These are phyloP conservation scores for Fusarium sororula DNA, from an alignment of 2,329 filamentous ascomycete species.

Conservation along the genomic window DNA sequence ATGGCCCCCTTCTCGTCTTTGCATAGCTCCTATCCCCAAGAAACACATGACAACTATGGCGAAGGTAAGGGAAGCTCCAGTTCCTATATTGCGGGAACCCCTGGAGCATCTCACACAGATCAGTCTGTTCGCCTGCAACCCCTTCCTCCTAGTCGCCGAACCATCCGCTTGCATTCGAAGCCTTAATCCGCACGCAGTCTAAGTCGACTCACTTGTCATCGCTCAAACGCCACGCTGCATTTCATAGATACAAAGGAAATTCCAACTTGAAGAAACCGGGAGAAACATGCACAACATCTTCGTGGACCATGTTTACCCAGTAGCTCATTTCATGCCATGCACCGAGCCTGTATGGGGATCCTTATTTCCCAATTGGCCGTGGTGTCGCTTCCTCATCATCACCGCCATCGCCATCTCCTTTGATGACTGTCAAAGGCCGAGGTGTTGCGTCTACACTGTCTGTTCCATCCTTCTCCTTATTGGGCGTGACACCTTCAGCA, in stretches of 20 bases:
- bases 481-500: constrained; percentile 6
- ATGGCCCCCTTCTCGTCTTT: constrained; percentile 11
- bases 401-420: constrained; percentile 9
- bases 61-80: constrained; percentile 26
- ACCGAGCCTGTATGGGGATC: neutral
- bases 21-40: neutral
- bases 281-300: neutral
- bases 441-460: constrained; percentile 56
- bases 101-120: constrained; percentile 22
- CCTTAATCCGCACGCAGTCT: constrained; percentile 14
- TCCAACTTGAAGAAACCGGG: constrained; percentile 5
- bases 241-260: constrained; percentile 41
- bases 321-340: neutral
- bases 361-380: constrained; percentile 45
- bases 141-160: neutral
- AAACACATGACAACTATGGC: constrained; percentile 17
- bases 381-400: constrained; percentile 53
- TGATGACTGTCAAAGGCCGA: constrained; percentile 45
- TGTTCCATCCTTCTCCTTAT: constrained; percentile 15
- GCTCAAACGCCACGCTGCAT: constrained; percentile 44
- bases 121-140: constrained; percentile 34
- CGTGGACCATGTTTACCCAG: neutral
- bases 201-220: constrained; percentile 35
- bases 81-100: constrained; percentile 17
- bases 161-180: constrained; percentile 20